Evolutionary conservation across 352 stramenopile species (phyloP), one percentile per base, ranked within the genome.

Genomic region (Globisporangium orthogonon): DNA sequence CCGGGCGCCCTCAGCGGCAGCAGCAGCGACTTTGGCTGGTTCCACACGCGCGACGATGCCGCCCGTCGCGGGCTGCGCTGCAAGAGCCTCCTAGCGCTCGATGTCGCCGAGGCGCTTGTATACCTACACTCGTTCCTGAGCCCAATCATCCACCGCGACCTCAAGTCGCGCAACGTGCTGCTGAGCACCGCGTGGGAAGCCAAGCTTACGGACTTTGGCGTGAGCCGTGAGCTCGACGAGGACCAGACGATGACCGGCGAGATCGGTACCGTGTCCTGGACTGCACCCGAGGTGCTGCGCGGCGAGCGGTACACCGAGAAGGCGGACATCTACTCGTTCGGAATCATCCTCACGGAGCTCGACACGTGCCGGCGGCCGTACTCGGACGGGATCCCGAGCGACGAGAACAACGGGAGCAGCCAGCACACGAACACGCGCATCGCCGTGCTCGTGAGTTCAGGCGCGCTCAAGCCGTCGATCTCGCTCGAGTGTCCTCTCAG

Each of bases 81-180:
- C 55, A 88, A 88, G 56, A 52, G 69, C 15, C 50, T 69, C 35
- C 45, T 83, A 3, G 71, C 75, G 4, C 61, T 74, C 14, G 73
- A 86, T 44, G 67, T 86, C 7, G 68, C 71, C n/a, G 71, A 81
- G 53, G 71, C 69, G 50, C 60, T 82, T 2, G 70, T 74, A n/a
- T 82, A 82, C 23, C 23, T 82, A 17, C 70, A 82, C 15, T 86
- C 74, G 53, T 83, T 86, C 69, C 43, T 56, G 33, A 57, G 50
- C 23, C 71, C 75, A 62, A 78, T 95, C 57, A 91, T 95, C 62
- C 83, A 93, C 62, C 81, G 83, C 31, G 81, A 91, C 64, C 70
- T 93, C 61, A 93, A 93, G 68, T 91, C 81, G 14, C 79, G 80
- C 50, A 93, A 93, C 61, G 77, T 93, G 60, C 66, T 93, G 52